Conservation (phyloP, 129 eudicot species). For the Lonicera japonica region DNA sequence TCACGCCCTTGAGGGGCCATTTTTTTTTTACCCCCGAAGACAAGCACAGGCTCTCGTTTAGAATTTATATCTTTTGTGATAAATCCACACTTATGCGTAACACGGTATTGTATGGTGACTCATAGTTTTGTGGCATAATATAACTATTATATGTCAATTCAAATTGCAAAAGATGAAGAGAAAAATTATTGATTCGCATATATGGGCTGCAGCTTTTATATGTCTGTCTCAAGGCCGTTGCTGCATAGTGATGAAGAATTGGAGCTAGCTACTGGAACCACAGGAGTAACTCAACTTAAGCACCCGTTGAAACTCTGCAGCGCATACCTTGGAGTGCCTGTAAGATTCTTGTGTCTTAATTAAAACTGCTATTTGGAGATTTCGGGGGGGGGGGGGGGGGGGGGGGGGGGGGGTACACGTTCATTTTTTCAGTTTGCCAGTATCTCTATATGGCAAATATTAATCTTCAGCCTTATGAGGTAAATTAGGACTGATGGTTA, state of each 20-base stretch:
- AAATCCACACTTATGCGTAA: not conserved
- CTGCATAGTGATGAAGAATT: slow-evolving; percentile 45
- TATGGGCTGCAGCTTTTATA: slow-evolving; percentile 2
- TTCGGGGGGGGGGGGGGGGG: too few species aligned
- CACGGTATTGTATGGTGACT: not conserved
- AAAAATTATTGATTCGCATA: not conserved
- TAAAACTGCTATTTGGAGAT: too few species aligned
- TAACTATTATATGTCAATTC: not conserved
- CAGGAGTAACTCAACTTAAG: slow-evolving; percentile 29
- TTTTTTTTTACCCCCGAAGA: not conserved
- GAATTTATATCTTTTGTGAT: not conserved
- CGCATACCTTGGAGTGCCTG: slow-evolving; percentile 68
- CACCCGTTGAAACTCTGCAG: slow-evolving; percentile 54
- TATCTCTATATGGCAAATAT: too few species aligned
- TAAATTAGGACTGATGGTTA: too few species aligned
- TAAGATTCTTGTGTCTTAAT: slow-evolving; percentile 27
- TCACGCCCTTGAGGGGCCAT: not conserved
- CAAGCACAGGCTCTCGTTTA: not conserved
- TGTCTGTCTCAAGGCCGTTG: slow-evolving; percentile 15
- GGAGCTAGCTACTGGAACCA: slow-evolving; percentile 62
- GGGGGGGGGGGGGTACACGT: too few species aligned
- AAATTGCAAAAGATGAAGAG: not conserved
- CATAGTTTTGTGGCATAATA: not conserved
- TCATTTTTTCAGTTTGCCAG: too few species aligned
- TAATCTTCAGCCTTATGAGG: too few species aligned